Evolutionary conservation across 2,329 filamentous ascomycete species (phyloP).

Genomic region (Penicillium paneum): DNA sequence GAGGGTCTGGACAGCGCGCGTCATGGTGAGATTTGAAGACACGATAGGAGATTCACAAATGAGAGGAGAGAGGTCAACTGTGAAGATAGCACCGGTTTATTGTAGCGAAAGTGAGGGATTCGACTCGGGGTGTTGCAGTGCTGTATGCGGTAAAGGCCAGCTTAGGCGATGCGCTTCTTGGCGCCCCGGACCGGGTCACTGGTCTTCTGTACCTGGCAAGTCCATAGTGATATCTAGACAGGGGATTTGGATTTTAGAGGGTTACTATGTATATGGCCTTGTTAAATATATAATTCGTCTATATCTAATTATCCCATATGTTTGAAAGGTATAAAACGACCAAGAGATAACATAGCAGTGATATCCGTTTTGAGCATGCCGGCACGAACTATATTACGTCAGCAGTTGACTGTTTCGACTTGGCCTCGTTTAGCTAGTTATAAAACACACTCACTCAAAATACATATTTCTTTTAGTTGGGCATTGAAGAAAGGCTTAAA

Average conservation of each 20-base stretch:
- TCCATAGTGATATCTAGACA: background rate
- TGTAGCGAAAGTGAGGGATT: slow-evolving; percentile 18
- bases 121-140: slow-evolving; percentile 1
- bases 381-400: background rate
- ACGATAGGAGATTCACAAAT: slow-evolving; percentile 5
- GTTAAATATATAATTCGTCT: background rate
- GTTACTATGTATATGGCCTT: background rate
- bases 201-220: background rate
- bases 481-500: background rate
- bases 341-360: background rate
- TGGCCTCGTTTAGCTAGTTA: no score
- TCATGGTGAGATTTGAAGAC: slow-evolving; percentile 64
- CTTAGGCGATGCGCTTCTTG: slow-evolving; percentile 11
- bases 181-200: slow-evolving; percentile 10
- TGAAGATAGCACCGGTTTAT: slow-evolving; percentile 1
- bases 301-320: background rate
- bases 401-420: background rate
- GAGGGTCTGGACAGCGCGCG: slow-evolving; percentile 87
- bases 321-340: background rate
- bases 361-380: background rate
- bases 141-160: slow-evolving; percentile 11
- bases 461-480: background rate
- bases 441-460: background rate
- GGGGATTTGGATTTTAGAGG: background rate
- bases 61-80: slow-evolving; percentile 7